phyloP scores from a whole-genome alignment of 257 asterid species.

The Knoxia roxburghii region DNA sequence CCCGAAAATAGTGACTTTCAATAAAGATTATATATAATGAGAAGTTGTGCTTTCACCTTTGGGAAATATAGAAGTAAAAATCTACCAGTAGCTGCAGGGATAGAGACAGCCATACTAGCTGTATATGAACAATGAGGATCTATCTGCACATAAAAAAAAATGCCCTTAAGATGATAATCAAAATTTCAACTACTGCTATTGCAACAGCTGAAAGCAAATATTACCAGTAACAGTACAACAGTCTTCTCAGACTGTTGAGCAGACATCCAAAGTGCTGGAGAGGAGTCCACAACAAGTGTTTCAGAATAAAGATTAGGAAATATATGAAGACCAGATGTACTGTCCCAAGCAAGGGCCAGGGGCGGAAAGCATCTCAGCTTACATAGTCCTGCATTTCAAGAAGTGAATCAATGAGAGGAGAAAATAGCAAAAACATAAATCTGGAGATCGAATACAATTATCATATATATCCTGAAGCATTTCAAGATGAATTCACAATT shows the following conservation, averaged over 20 bases:
- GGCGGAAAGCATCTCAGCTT: conserved; percentile 96
- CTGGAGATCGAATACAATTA: not conserved
- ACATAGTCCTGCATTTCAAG: conserved; percentile 64
- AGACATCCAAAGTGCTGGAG: conserved; percentile 83
- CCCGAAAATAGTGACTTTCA: not conserved
- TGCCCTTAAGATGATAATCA: too few species aligned
- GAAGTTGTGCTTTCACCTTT: conserved; percentile 45
- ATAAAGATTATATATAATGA: not conserved
- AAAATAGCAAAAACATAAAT: not conserved
- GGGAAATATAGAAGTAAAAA: conserved; percentile 77
- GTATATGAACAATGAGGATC: conserved; percentile 98
- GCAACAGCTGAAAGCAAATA: conserved; percentile 2
- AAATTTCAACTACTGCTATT: conserved; percentile 8
- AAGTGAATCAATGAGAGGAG: conserved; percentile 20
- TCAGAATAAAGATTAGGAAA: conserved; percentile 82
- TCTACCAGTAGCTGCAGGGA: conserved; percentile 71
- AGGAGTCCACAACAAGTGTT: conserved; percentile 85
- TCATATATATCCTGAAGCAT: not conserved
- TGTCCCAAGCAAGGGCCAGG: conserved; percentile 96
- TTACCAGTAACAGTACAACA: conserved; percentile 66
- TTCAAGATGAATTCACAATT: not conserved
- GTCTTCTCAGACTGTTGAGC: conserved; percentile 68
- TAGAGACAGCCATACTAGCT: conserved; percentile 52
- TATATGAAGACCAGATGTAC: conserved; percentile 82
- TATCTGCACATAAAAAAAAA: conserved; percentile 49